These are phyloP conservation scores for Rhododendron ferrugineum DNA, from an alignment of 148 eudicot genomes.

Conservation along the genomic window DNA sequence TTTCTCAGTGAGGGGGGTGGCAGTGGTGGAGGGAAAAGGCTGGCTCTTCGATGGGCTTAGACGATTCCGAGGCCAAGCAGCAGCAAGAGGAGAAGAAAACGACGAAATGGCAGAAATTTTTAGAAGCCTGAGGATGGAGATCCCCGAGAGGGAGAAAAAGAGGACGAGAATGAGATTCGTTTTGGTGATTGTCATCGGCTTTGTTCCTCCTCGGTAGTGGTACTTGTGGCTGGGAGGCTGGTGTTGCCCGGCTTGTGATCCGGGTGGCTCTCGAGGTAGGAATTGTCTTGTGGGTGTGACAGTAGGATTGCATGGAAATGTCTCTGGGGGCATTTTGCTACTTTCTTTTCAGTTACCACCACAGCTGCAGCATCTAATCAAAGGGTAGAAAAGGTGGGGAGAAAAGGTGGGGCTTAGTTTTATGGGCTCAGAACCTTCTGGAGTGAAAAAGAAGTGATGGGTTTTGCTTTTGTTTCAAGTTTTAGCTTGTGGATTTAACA, in stretches of 20 bases:
- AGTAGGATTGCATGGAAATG: slow-evolving; percentile 18
- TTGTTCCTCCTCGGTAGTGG: neutral
- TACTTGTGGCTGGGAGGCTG: neutral
- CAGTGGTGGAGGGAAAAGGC: neutral
- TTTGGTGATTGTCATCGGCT: slow-evolving; percentile 40
- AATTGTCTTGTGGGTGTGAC: slow-evolving; percentile 18
- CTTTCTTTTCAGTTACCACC: neutral
- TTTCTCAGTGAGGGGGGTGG: slow-evolving; percentile 37
- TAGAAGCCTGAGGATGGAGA: slow-evolving; percentile 65
- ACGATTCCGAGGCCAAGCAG: slow-evolving; percentile 3
- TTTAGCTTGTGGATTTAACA: neutral
- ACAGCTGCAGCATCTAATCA: neutral
- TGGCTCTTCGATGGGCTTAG: neutral
- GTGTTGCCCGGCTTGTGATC: neutral
- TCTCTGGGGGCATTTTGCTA: slow-evolving; percentile 50
- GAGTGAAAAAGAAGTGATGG: slow-evolving; percentile 28
- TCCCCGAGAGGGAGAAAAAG: slow-evolving; percentile 38
- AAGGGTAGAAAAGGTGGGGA: no score
- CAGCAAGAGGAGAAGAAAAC: slow-evolving; percentile 31
- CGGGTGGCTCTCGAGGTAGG: slow-evolving; percentile 9
- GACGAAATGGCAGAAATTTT: slow-evolving; percentile 42
- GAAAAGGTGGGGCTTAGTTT: neutral
- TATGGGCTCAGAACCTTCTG: slow-evolving; percentile 3
- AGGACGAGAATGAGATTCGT: slow-evolving; percentile 58
- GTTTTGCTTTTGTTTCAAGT: slow-evolving; percentile 35